Percentiles rank a stretch among this genome's conserved stretches.
These are phyloP conservation scores for Mariannaea sp. DNA, from an alignment of 2,329 filamentous ascomycete species.

Conservation along the genomic window DNA sequence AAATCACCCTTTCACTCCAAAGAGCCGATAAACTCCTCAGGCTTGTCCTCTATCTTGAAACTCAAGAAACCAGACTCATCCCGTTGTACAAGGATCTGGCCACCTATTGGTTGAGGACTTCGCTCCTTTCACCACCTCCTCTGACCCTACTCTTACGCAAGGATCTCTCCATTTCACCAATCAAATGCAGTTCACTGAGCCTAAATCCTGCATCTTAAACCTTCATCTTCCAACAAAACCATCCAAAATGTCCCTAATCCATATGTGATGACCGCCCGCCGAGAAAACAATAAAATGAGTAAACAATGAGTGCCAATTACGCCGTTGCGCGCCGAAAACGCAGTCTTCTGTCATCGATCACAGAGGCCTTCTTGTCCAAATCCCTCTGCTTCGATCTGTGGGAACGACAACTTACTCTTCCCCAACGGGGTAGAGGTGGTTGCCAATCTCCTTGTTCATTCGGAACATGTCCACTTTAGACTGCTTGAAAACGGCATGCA, in stretches of 20 bases:
- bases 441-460: conserved; percentile 95
- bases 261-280: conserved; percentile 32
- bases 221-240: conserved; percentile 13
- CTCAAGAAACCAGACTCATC: background rate
- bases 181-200: conserved; percentile 2
- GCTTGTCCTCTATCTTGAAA: background rate
- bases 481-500: conserved; percentile 91
- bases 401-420: conserved; percentile 40
- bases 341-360: conserved; percentile 30
- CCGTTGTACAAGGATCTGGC: background rate
- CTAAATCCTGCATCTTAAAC: conserved; percentile 3
- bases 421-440: conserved; percentile 85
- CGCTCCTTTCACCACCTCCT: background rate
- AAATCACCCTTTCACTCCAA: background rate
- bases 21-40: background rate
- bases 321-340: conserved; percentile 35
- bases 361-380: conserved; percentile 1
- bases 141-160: too few species aligned
- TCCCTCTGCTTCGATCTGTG: background rate
- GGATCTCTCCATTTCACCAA: too few species aligned
- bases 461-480: conserved; percentile 97
- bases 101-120: background rate
- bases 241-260: conserved; percentile 17
- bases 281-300: conserved; percentile 32
- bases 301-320: conserved; percentile 36